Conservation (phyloP, 805 yeast genomes). For the Yarrowia yakushimensis region DNA sequence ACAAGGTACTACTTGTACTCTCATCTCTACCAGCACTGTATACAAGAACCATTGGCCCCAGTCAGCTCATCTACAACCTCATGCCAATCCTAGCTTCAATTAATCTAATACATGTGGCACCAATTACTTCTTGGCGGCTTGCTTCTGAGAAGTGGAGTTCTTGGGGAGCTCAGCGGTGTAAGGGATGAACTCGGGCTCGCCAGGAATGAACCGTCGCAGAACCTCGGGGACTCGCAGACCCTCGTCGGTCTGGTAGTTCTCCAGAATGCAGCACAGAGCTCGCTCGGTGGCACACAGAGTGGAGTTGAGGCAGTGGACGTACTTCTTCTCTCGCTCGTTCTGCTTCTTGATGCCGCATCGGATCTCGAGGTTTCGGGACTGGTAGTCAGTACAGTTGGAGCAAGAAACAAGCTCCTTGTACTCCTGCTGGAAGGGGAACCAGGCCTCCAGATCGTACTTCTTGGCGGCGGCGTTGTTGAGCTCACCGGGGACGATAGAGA, state of each 20-base stretch:
- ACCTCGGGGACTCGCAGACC: constrained; percentile 94
- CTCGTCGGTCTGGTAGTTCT: constrained; percentile 96
- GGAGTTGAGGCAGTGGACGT: constrained; percentile 97
- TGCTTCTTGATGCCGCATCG: constrained; percentile 97
- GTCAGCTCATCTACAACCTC: too few relatives aligned
- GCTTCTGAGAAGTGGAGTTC: constrained; percentile 43
- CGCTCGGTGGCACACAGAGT: constrained; percentile 98
- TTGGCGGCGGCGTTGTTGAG: constrained; percentile 98
- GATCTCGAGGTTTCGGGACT: constrained; percentile 96
- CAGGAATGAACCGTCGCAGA: constrained; percentile 93
- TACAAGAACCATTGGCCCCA: too few relatives aligned
- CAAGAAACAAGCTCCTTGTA: constrained; percentile 97
- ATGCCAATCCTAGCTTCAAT: not conserved
- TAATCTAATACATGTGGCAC: not conserved
- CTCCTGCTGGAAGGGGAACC: constrained; percentile 99
- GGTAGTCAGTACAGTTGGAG: constrained; percentile 99
- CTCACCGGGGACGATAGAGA: constrained; percentile 97
- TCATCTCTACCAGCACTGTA: too few relatives aligned
- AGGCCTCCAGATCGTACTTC: constrained; percentile 97
- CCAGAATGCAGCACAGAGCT: constrained; percentile 94
- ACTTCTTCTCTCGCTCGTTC: constrained; percentile 93
- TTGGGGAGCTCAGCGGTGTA: constrained; percentile 87
- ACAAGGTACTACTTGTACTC: too few relatives aligned
- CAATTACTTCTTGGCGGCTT: constrained; percentile 20
- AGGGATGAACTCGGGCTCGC: constrained; percentile 96